Evolutionary conservation across 257 asterid species (phyloP), one percentile per base, ranked within the genome.

Genomic region (Rubia yunnanensis): DNA sequence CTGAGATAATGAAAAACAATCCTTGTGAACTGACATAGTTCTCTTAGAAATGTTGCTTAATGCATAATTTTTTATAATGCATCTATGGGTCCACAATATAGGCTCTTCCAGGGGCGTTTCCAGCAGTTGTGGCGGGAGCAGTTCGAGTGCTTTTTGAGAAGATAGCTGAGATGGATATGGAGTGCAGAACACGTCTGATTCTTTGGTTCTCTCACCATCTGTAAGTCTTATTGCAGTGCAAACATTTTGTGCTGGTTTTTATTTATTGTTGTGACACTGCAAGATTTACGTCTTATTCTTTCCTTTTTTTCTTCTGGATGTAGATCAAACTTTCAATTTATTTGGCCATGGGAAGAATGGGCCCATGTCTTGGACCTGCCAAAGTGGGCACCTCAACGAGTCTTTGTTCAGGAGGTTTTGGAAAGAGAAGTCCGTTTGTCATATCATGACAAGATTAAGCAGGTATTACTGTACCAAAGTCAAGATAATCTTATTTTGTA

Each of bases 311-410:
- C 15, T 52, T 67, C 52, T 75, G 63, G 38, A 61, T 70, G 78
- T 88, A 94, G 99, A 77, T 90, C 99, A 35, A 94, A 94, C 88
- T 94, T 94, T 69, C 99, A 94, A 60, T 94, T 94, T 76, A 88
- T 94, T 70, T 94, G 99, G 99, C 97, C 99, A n/a, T 94, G 99
- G 99, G 96, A 94, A 70, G 97, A 90, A 80, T 94, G 99, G 99
- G 95, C 96, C 44, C 64, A 78, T 78, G 99, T 94, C 52, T 73
- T 89, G 76, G 96, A 86, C 76, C 99, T 94, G 70, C 96, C 97
- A 60, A 94, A 94, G 73, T 94, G 99, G 99, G 96, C 95, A 36
- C 99, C 99, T 48, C 94, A 94, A 48, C 85, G 99, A 69, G 94
- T 94, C 64, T 94, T 90, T 74, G 97, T 94, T 76, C 94, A 88